Evolutionary conservation across 2,329 filamentous ascomycete genomes (phyloP).

Genomic region (Aspergillus aculeatus): DNA sequence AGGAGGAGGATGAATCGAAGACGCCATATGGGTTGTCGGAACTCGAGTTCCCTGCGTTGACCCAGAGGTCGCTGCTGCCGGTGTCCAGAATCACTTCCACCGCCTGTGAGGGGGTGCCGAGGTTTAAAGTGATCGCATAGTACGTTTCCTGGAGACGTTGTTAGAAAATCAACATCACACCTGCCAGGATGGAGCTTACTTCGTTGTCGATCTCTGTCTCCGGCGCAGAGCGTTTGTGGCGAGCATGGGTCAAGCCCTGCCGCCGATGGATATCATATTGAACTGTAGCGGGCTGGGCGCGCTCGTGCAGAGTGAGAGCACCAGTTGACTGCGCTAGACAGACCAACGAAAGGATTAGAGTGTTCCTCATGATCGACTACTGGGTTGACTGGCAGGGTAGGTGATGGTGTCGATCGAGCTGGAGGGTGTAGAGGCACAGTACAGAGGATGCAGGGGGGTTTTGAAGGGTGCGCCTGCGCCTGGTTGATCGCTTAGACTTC

Average conservation of each 20-base stretch:
- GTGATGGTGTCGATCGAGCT: background rate
- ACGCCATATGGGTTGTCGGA: slow-evolving; percentile 63
- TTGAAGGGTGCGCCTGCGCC: background rate
- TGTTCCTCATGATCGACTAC: slow-evolving; percentile 7
- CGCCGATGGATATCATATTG: slow-evolving; percentile 12
- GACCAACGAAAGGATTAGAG: slow-evolving; percentile 7
- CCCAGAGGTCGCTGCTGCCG: slow-evolving; percentile 60
- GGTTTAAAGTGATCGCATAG: slow-evolving; percentile 42
- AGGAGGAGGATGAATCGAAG: slow-evolving; percentile 68
- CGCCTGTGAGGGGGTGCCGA: slow-evolving; percentile 55
- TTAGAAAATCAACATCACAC: background rate
- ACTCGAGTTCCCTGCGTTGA: slow-evolving; percentile 62
- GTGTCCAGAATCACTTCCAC: slow-evolving; percentile 58
- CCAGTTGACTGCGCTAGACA: background rate
- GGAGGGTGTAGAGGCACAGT: background rate
- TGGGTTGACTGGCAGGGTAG: background rate
- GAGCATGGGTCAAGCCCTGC: slow-evolving; percentile 1
- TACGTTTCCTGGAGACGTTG: slow-evolving; percentile 1
- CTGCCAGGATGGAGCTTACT: background rate
- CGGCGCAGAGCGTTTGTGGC: slow-evolving; percentile 9
- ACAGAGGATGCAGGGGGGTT: background rate
- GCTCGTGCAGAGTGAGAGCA: slow-evolving; percentile 12
- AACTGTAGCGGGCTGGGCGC: slow-evolving; percentile 11
- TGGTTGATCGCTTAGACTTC: background rate
- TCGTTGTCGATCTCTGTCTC: slow-evolving; percentile 3